phyloP scores from a whole-genome alignment of 148 eudicot species.

The Rhododendron ferrugineum region DNA sequence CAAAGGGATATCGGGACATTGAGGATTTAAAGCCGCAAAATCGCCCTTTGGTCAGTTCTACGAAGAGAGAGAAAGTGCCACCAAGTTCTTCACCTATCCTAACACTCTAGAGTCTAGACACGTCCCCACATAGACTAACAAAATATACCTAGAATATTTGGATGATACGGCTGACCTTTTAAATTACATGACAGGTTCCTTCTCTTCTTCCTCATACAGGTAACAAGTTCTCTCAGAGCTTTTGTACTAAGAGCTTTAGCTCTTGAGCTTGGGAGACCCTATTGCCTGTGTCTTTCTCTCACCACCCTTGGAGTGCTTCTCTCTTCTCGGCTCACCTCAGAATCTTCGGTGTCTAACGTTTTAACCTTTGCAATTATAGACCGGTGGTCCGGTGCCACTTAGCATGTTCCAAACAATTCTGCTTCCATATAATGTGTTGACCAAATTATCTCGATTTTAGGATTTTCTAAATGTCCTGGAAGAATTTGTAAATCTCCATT shows the following conservation, averaged over 20 bases:
- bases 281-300: background rate
- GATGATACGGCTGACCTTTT: background rate
- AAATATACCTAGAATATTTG: background rate
- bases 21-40: background rate
- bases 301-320: background rate
- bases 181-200: background rate
- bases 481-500: background rate
- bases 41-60: background rate
- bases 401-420: background rate
- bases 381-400: background rate
- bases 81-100: background rate
- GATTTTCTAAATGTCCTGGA: background rate
- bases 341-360: background rate
- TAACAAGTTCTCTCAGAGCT: background rate
- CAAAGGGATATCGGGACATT: background rate
- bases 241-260: background rate
- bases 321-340: background rate
- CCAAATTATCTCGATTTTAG: background rate
- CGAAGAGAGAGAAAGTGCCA: background rate
- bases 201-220: background rate
- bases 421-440: background rate
- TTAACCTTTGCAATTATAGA: background rate
- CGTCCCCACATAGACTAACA: background rate
- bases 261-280: background rate
- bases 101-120: background rate